Evolutionary conservation across 805 yeast species (phyloP).

Genomic region (Yamadazyma insecticola): DNA sequence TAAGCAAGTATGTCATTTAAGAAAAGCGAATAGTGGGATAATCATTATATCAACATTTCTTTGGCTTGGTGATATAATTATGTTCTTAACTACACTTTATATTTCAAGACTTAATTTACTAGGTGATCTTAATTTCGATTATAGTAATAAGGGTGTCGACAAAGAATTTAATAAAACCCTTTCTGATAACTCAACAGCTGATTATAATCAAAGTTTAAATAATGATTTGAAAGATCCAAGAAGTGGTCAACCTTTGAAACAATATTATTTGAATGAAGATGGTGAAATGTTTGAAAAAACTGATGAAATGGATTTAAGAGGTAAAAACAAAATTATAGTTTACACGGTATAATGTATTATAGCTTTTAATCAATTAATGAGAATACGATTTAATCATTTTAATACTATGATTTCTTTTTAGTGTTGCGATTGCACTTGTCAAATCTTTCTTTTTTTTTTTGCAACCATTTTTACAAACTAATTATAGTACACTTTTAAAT

Average conservation of each 20-base stretch:
- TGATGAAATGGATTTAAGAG: slow-evolving; percentile 15
- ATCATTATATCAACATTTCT: slow-evolving; percentile 33
- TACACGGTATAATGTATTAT: slow-evolving; percentile 16
- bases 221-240: slow-evolving; percentile 9
- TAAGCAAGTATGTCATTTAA: slow-evolving; percentile 18
- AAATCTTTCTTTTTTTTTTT: no score
- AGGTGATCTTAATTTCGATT: slow-evolving; percentile 29
- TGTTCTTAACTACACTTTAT: slow-evolving; percentile 35
- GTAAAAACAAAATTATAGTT: slow-evolving; percentile 23
- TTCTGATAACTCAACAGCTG: slow-evolving; percentile 4
- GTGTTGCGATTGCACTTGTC: no score
- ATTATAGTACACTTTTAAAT: no score
- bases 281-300: slow-evolving; percentile 28
- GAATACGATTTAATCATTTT: not conserved
- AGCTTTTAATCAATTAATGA: not conserved
- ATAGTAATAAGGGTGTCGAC: slow-evolving; percentile 17
- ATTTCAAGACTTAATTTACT: slow-evolving; percentile 31
- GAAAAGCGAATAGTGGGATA: slow-evolving; percentile 34
- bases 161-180: slow-evolving; percentile 11
- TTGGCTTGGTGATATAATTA: slow-evolving; percentile 34
- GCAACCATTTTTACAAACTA: no score
- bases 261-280: slow-evolving; percentile 22
- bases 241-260: slow-evolving; percentile 19
- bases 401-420: no score
- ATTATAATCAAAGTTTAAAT: slow-evolving; percentile 2